A percentile compares a stretch with the other conserved stretches of the same genome.
These are phyloP conservation scores for Thelonectria discophora DNA, from an alignment of 2,329 filamentous ascomycete species.

Conservation along the genomic window DNA sequence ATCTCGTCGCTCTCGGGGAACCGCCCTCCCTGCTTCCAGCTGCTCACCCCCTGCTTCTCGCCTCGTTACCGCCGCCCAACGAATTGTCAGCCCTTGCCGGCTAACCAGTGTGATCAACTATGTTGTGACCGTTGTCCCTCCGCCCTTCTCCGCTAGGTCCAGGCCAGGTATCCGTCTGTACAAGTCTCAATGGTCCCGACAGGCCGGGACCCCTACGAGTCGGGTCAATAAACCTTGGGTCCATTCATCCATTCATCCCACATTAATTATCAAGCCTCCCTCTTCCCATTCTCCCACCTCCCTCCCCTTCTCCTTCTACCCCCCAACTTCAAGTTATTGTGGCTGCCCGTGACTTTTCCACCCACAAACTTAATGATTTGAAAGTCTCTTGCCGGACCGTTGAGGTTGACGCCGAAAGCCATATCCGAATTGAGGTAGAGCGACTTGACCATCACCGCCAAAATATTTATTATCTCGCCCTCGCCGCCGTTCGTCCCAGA, in stretches of 20 bases:
- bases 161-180: neutral
- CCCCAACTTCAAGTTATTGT: neutral
- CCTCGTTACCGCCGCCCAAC: neutral
- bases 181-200: slow-evolving; percentile 5
- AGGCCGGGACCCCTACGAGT: slow-evolving; percentile 7
- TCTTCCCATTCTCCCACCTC: no score
- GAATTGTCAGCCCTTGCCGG: neutral
- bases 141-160: neutral
- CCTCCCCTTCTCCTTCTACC: neutral
- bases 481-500: neutral
- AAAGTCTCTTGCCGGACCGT: slow-evolving; percentile 14
- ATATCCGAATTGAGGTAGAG: slow-evolving; percentile 6
- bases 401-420: slow-evolving; percentile 19
- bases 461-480: slow-evolving; percentile 11
- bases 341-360: neutral
- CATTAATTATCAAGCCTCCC: neutral
- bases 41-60: neutral
- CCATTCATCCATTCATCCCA: slow-evolving; percentile 10
- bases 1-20: neutral
- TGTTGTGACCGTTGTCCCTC: neutral
- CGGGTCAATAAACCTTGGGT: slow-evolving; percentile 13
- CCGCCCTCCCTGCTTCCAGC: neutral
- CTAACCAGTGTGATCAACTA: neutral
- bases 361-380: slow-evolving; percentile 2
- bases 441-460: neutral